Evolutionary conservation across 331 rosid species (phyloP), one percentile per base, ranked within the genome.

Genomic region (Cydonia oblonga): DNA sequence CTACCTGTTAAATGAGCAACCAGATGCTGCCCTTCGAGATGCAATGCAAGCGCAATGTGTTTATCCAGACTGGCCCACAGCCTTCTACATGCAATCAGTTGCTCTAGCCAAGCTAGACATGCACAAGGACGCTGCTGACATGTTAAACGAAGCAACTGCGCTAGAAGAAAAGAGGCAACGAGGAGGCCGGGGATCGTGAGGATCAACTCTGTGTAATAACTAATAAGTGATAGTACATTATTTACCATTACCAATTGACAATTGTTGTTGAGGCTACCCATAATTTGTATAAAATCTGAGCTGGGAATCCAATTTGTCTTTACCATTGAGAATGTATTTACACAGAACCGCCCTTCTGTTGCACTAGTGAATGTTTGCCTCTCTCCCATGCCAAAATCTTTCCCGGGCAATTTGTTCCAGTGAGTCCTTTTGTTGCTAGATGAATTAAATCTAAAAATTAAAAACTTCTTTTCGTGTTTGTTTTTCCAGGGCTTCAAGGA

Each of bases 31-130:
- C 1, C 97, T 93, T 38, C 85, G 98, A 76, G 98, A 93, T 84
- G 98, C 96, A 58, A 93, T 93, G 98, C 98, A 93, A 81, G 97
- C 98, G 30, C 98, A 93, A 67, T 87, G 91, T 4, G 93, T 91
- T 42, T 85, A 81, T 80, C 97, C 99, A 20, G 99, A 95, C 68
- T 95, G 99, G 99, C 90, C 96, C 2, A 91, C 97, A 0, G 93
- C 99, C 38, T 95, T 95, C 84, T 95, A 91, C 89, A 86, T 95
- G 96, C 99, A 95, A 75, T 95, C 99, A 0, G 97, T 95, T 64
- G 99, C 99, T 38, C 96, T 95, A 49, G 97, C 97, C 9, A 95
- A 91, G 88, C 80, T 95, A 81, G 89, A 90, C 86, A 95, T 95
- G 99, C 88, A 88, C 79, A 89, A 95, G 85, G 99, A 95, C 54